phyloP scores from a whole-genome alignment of 2,329 filamentous ascomycete genomes.

The Penicillium sp. region DNA sequence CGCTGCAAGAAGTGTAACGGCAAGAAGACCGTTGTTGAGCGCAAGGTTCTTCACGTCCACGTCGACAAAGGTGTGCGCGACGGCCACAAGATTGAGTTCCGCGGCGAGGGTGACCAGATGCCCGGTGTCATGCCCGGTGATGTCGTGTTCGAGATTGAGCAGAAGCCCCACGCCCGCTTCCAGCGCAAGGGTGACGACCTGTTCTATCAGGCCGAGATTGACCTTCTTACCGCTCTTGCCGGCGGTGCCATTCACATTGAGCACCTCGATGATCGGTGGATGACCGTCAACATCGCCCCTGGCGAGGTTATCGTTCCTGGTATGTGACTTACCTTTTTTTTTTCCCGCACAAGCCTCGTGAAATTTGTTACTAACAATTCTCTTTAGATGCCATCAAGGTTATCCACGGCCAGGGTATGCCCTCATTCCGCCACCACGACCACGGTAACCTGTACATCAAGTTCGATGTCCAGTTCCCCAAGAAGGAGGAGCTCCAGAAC shows the following conservation, averaged over 20 bases:
- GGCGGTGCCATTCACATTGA: slow-evolving; percentile 90
- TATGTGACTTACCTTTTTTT: slow-evolving; percentile 50
- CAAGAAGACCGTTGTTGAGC: slow-evolving; percentile 97
- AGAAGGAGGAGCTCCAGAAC: slow-evolving; percentile 65
- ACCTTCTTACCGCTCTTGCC: slow-evolving; percentile 89
- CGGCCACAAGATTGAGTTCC: slow-evolving; percentile 95
- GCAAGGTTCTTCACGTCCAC: slow-evolving; percentile 97
- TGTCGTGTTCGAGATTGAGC: slow-evolving; percentile 97
- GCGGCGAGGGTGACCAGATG: slow-evolving; percentile 92
- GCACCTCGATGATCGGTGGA: slow-evolving; percentile 95
- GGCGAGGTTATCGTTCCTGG: slow-evolving; percentile 93
- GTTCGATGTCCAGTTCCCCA: slow-evolving; percentile 96
- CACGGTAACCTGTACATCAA: slow-evolving; percentile 95
- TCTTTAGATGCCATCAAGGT: slow-evolving; percentile 79
- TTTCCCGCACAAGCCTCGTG: neutral
- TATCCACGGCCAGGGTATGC: slow-evolving; percentile 96
- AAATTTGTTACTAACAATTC: slow-evolving; percentile 7
- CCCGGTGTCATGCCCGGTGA: slow-evolving; percentile 92
- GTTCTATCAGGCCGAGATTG: slow-evolving; percentile 92
- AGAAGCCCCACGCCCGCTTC: slow-evolving; percentile 96
- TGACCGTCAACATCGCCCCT: slow-evolving; percentile 86
- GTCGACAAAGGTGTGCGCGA: slow-evolving; percentile 91
- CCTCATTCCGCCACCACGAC: slow-evolving; percentile 91
- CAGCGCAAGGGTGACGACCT: slow-evolving; percentile 95
- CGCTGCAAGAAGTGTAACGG: slow-evolving; percentile 94